Percentiles rank a stretch among this genome's conserved stretches.
phyloP scores from a whole-genome alignment of 2,329 filamentous ascomycete genomes.

The Epichloe sibirici region DNA sequence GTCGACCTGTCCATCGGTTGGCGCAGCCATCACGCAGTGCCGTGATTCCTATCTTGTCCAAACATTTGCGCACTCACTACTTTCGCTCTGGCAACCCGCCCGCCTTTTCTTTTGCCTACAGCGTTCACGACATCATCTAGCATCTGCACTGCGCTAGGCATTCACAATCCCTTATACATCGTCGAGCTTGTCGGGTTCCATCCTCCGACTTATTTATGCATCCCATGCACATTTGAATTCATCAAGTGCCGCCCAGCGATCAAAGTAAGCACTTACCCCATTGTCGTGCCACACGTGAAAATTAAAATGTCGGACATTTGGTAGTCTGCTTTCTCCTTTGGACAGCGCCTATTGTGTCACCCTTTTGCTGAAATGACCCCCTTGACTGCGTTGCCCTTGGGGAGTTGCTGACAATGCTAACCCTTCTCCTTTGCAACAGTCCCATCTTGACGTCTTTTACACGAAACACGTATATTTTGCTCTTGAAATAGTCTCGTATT shows the following conservation, averaged over 20 bases:
- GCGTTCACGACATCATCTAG: background rate
- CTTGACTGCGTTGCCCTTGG: background rate
- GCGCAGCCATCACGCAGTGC: conserved; percentile 3
- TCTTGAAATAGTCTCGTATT: background rate
- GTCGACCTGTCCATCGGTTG: conserved; percentile 1
- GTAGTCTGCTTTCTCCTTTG: background rate
- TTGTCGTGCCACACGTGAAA: background rate
- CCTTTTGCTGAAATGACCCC: background rate
- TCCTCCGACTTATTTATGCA: conserved; percentile 3
- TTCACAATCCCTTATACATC: background rate
- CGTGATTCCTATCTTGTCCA: background rate
- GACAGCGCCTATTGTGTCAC: background rate
- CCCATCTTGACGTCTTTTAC: background rate
- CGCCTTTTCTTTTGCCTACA: background rate
- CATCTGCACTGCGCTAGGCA: background rate
- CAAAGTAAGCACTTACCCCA: background rate
- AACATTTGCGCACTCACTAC: background rate
- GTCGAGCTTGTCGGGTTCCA: background rate
- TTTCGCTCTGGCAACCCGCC: background rate
- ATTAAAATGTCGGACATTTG: background rate
- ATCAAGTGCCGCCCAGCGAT: background rate
- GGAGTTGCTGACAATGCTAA: background rate
- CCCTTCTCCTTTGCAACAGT: background rate
- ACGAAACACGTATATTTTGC: background rate
- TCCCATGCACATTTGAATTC: background rate